Evolutionary conservation across 306 rosid genomes (phyloP), one percentile per base, ranked within the genome.

Genomic region (Lagenaria siceraria): DNA sequence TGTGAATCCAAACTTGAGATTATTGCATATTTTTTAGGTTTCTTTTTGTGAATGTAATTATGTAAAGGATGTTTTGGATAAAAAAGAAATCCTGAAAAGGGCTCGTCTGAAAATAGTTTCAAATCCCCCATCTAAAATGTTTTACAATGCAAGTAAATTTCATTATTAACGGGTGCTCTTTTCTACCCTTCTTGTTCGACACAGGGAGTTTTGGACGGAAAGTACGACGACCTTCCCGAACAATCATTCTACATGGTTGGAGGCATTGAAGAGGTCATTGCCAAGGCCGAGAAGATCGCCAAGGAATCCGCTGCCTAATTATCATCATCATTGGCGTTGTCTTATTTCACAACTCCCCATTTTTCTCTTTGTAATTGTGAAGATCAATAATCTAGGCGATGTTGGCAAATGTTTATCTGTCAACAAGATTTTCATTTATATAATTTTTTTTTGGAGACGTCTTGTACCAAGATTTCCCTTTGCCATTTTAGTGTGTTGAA

Each of bases 211-310:
- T 87, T 94, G 87, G 98, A 94, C 74, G 98, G 98, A 2, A 94
- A 91, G 71, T 94, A 86, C 3, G 98, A 94, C 76, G 98, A 94
- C 84, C 93, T 94, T 70, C 3, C 95, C 0, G 98, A 94, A 80
- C 98, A 94, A 21, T 83, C 98, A 13, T 94, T 94, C 82, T 94
- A 94, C 84, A 94, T 94, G 98, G 97, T 94, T 83, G 98, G 98
- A 24, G 98, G 98, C 19, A 94, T 94, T 68, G 98, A 94, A 0
- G 98, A 94, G 86, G 98, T 90, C 77, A 78, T 94, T 81, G 97
- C 96, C 0, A 91, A 94, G 89, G 98, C 97, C 1, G 98, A 94
- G 84, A 94, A 91, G 97, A 90, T 94, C 58, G 87, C 98, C 8
- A 94, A 81, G 88, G 98, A 94, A 81, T 84, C 89, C 0, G 91